These are phyloP conservation scores for Scenedesmus sp. DNA, from an alignment of 163 green algal genomes.

Conservation along the genomic window DNA sequence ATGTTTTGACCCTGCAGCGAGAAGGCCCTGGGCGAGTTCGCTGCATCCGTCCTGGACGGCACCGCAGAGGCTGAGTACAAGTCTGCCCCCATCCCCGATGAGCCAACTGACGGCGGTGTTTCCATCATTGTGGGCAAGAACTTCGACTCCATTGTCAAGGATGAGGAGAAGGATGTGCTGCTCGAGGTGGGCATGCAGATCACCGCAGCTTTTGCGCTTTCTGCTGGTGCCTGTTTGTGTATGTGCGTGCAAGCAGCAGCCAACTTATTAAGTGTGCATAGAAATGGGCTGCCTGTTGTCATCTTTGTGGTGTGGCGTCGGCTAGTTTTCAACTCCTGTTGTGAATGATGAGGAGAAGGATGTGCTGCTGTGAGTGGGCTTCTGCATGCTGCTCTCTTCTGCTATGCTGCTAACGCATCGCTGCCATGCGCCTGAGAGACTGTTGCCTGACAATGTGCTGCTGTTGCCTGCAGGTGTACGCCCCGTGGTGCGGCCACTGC, in stretches of 20 bases:
- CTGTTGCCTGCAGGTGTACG: slow-evolving; percentile 45
- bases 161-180: slow-evolving; percentile 82
- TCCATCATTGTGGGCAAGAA: slow-evolving; percentile 83
- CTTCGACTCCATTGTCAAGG: slow-evolving; percentile 81
- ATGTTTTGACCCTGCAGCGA: slow-evolving; percentile 37
- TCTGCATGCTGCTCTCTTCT: background rate
- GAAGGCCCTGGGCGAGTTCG: slow-evolving; percentile 65
- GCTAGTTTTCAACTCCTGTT: background rate
- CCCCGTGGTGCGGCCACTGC: slow-evolving; percentile 81
- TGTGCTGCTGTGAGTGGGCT: slow-evolving; percentile 14
- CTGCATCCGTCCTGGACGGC: slow-evolving; percentile 64
- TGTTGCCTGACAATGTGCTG: background rate
- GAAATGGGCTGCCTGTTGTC: too few relatives aligned
- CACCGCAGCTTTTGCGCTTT: background rate
- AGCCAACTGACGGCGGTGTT: slow-evolving; percentile 71
- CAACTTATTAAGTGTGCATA: background rate
- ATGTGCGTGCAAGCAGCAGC: background rate
- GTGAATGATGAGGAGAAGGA: background rate
- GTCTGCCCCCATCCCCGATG: slow-evolving; percentile 77
- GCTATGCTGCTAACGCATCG: background rate
- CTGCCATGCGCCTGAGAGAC: too few relatives aligned
- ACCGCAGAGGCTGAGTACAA: slow-evolving; percentile 75
- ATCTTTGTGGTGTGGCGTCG: too few relatives aligned
- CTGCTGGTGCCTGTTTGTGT: background rate
- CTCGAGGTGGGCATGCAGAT: slow-evolving; percentile 57